A percentile compares a stretch with the other conserved stretches of the same genome.
Conservation (phyloP, 2,329 filamentous ascomycete species). For the Penicillium sp. region DNA sequence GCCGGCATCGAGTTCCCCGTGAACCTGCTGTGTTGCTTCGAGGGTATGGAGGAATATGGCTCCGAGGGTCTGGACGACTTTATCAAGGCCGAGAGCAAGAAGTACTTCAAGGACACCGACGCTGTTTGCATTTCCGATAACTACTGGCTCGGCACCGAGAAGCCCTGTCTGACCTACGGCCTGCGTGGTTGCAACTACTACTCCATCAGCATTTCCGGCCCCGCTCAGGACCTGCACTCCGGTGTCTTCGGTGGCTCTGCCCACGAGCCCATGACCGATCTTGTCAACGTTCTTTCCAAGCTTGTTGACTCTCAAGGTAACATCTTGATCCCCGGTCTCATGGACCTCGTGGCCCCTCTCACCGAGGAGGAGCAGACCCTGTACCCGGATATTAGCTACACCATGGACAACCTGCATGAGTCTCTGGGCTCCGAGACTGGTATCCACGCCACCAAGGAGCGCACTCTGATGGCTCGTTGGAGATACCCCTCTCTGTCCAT, state of each 20-base stretch:
- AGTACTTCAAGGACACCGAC: conserved; percentile 93
- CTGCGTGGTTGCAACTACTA: conserved; percentile 99
- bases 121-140: conserved; percentile 99
- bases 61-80: conserved; percentile 95
- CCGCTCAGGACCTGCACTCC: conserved; percentile 90
- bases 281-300: conserved; percentile 77
- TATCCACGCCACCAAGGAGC: conserved; percentile 86
- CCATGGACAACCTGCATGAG: conserved; percentile 93
- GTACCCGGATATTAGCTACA: conserved; percentile 91
- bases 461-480: conserved; percentile 94
- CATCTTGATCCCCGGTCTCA: conserved; percentile 91
- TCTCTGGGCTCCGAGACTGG: conserved; percentile 86
- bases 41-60: conserved; percentile 99
- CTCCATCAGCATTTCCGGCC: conserved; percentile 84
- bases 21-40: conserved; percentile 98
- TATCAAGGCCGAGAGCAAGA: conserved; percentile 86
- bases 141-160: conserved; percentile 99
- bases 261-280: conserved; percentile 97
- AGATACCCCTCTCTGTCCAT: conserved; percentile 90
- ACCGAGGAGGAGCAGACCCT: conserved; percentile 82
- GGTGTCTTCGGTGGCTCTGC: conserved; percentile 96
- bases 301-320: conserved; percentile 89
- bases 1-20: conserved; percentile 93
- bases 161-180: conserved; percentile 96
- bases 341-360: conserved; percentile 87